Percentiles rank a stretch among this genome's conserved stretches.
phyloP scores from a whole-genome alignment of 768 basidiomycete genomes.

The Hericium rajendrae region DNA sequence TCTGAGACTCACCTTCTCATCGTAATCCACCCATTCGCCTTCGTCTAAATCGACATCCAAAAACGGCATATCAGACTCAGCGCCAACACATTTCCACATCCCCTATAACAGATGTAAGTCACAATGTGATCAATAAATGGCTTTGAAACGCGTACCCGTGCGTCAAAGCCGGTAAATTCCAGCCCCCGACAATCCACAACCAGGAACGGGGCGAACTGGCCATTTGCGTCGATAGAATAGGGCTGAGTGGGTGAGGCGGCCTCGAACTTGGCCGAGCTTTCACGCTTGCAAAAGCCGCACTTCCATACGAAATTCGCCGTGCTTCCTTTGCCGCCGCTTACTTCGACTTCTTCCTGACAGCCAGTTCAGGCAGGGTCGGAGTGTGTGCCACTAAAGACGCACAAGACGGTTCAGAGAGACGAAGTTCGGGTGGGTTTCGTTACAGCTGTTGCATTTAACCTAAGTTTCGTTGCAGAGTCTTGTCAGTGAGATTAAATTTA shows the following conservation, averaged over 20 bases:
- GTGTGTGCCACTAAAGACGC: slow-evolving; percentile 6
- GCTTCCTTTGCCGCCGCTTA: slow-evolving; percentile 57
- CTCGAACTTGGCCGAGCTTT: slow-evolving; percentile 77
- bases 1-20: slow-evolving; percentile 63
- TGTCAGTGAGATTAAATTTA: not conserved
- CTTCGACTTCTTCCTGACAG: slow-evolving; percentile 36
- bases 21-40: slow-evolving; percentile 81
- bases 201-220: slow-evolving; percentile 53
- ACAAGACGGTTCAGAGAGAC: slow-evolving; percentile 68
- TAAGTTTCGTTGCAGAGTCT: slow-evolving; percentile 15
- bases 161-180: slow-evolving; percentile 74
- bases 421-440: slow-evolving; percentile 64
- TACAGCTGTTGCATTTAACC: slow-evolving; percentile 77
- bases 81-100: slow-evolving; percentile 66
- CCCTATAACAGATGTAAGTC: slow-evolving; percentile 39
- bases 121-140: not conserved
- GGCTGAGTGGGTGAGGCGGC: slow-evolving; percentile 34
- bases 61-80: slow-evolving; percentile 45
- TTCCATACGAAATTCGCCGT: slow-evolving; percentile 78
- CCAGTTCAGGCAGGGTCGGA: not conserved
- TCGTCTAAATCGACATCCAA: slow-evolving; percentile 55
- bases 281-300: slow-evolving; percentile 69
- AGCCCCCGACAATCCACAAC: slow-evolving; percentile 80
- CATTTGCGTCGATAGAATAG: slow-evolving; percentile 52
- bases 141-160: slow-evolving; percentile 35